phyloP scores from a whole-genome alignment of 371 early-diverging fungal genomes.

The Choanephora cucurbitarum region DNA sequence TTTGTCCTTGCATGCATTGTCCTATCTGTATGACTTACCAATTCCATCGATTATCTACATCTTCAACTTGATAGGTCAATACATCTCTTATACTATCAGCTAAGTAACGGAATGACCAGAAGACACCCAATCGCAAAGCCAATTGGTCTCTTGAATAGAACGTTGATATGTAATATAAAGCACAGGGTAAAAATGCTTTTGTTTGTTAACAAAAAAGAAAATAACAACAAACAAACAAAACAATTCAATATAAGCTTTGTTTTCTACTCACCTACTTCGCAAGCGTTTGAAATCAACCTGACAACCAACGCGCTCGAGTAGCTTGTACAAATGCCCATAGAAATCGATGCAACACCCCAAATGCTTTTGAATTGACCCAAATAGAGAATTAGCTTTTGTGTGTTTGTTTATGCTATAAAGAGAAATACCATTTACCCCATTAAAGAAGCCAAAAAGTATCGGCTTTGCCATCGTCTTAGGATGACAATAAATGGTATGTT shows the following conservation, averaged over 20 bases:
- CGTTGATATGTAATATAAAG: constrained; percentile 32
- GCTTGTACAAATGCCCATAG: constrained; percentile 27
- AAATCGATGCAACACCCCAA: constrained; percentile 35
- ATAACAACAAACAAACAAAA: background rate
- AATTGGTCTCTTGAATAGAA: constrained; percentile 41
- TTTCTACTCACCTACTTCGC: constrained; percentile 31
- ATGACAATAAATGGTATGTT: constrained; percentile 41
- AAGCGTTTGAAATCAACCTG: constrained; percentile 57
- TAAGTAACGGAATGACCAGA: constrained; percentile 38
- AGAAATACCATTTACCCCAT: constrained; percentile 25
- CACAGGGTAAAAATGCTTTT: constrained; percentile 33
- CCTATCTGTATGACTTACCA: too few species aligned
- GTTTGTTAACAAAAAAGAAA: too few species aligned
- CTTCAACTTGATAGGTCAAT: constrained; percentile 30
- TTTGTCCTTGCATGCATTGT: too few species aligned
- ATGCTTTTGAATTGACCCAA: constrained; percentile 8
- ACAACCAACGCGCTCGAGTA: constrained; percentile 48
- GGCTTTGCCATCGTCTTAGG: constrained; percentile 36
- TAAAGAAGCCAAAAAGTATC: constrained; percentile 30
- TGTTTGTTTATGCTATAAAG: background rate
- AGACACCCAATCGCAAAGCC: constrained; percentile 36
- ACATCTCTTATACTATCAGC: constrained; percentile 48
- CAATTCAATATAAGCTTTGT: background rate
- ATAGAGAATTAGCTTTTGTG: too few species aligned
- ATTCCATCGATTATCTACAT: too few species aligned